phyloP scores from a whole-genome alignment of 352 stramenopile species.

The Phytophthora agathidicida region DNA sequence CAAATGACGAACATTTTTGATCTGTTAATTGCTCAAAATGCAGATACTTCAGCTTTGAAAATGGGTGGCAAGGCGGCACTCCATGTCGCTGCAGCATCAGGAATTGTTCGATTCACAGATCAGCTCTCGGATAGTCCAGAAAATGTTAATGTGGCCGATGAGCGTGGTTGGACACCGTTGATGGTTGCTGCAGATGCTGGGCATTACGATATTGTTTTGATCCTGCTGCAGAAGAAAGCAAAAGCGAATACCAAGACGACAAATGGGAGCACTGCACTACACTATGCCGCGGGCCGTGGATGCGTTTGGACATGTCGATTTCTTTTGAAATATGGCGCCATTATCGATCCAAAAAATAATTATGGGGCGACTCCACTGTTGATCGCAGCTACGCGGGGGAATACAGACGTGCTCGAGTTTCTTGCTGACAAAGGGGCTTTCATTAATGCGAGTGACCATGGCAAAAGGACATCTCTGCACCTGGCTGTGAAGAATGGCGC shows the following conservation, averaged over 20 bases:
- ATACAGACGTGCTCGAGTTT: neutral
- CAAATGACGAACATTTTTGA: neutral
- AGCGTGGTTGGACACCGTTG: neutral
- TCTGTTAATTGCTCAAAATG: neutral
- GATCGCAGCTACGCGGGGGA: neutral
- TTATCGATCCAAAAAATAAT: neutral
- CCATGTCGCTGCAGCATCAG: neutral
- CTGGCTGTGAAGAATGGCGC: neutral
- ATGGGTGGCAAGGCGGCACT: neutral
- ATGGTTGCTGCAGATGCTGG: neutral
- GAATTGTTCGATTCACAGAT: neutral
- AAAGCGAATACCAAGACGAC: neutral
- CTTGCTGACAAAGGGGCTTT: neutral
- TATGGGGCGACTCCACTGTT: neutral
- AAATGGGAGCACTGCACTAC: neutral
- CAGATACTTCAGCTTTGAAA: neutral
- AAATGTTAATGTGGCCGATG: neutral
- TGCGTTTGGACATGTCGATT: neutral
- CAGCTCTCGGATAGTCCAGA: neutral
- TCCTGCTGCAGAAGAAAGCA: neutral
- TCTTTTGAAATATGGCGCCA: neutral
- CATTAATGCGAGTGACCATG: neutral
- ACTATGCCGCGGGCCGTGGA: neutral
- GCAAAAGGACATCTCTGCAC: neutral
- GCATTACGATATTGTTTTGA: neutral